These are phyloP conservation scores for Protea cynaroides DNA, from an alignment of 164 flowering plant species.

Conservation along the genomic window DNA sequence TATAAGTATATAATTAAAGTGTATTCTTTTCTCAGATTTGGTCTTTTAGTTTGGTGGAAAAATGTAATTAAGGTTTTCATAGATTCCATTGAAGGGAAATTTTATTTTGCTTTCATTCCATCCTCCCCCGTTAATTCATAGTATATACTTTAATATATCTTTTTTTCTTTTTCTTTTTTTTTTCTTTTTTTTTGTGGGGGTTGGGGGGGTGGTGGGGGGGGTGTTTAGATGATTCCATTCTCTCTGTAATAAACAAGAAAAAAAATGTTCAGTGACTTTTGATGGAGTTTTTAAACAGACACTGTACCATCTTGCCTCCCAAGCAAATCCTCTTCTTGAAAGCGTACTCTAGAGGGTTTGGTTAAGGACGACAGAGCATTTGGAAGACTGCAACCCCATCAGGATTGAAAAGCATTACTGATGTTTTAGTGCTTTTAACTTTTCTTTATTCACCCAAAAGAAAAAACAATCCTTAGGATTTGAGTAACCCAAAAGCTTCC, in stretches of 20 bases:
- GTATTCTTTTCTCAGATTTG: background rate
- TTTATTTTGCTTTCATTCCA: background rate
- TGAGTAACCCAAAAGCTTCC: too few relatives aligned
- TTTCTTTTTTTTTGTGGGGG: too few relatives aligned
- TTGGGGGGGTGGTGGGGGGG: too few relatives aligned
- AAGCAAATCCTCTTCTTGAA: background rate
- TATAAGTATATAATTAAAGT: conserved; percentile 1
- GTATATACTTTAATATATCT: background rate
- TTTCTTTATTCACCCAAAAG: too few relatives aligned
- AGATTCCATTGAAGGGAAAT: conserved; percentile 9
- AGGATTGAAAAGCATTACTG: too few relatives aligned
- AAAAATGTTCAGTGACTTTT: background rate
- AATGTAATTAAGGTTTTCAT: conserved; percentile 12
- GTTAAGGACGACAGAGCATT: too few relatives aligned
- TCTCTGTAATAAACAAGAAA: background rate
- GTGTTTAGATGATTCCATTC: background rate
- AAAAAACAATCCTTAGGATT: too few relatives aligned
- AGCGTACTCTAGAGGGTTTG: too few relatives aligned
- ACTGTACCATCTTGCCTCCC: background rate
- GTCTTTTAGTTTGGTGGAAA: conserved; percentile 6
- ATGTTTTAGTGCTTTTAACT: too few relatives aligned
- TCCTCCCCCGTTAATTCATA: too few relatives aligned
- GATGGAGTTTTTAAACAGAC: background rate
- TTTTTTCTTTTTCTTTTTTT: background rate
- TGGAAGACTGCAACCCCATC: too few relatives aligned